phyloP scores from a whole-genome alignment of 148 eudicot species.

The Hydrangea macrophylla region DNA sequence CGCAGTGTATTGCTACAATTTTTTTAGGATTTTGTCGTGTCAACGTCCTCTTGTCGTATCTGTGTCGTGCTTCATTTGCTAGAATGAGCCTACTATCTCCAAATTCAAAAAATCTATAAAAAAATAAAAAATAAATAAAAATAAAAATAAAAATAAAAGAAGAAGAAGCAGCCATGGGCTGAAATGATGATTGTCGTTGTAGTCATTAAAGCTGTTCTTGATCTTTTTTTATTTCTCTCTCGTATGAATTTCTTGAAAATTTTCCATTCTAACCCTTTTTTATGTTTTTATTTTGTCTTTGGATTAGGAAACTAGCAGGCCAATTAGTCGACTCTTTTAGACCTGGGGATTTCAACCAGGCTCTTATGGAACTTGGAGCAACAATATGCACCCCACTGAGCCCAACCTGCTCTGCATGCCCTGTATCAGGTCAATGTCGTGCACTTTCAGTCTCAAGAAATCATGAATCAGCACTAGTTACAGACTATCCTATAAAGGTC shows the following conservation, averaged over 20 bases:
- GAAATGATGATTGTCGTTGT: neutral
- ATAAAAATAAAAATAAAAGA: too few species aligned
- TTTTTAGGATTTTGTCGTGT: too few species aligned
- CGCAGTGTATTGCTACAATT: too few species aligned
- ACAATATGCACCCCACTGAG: constrained; percentile 63
- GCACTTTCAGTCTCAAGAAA: constrained; percentile 53
- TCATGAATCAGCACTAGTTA: constrained; percentile 44
- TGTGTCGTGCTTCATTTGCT: too few species aligned
- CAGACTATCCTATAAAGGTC: constrained; percentile 81
- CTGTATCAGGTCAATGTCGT: constrained; percentile 63
- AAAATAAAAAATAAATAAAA: too few species aligned
- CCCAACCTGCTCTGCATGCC: constrained; percentile 74
- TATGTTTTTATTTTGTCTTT: constrained; percentile 6
- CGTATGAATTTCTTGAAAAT: neutral
- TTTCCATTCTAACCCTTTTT: neutral
- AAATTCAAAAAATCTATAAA: too few species aligned
- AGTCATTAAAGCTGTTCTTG: neutral
- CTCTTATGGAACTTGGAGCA: constrained; percentile 98
- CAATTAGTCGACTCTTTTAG: constrained; percentile 81
- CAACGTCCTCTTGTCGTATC: too few species aligned
- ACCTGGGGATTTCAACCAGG: constrained; percentile 97
- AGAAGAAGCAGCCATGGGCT: too few species aligned
- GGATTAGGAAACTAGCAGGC: constrained; percentile 72
- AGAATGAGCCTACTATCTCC: too few species aligned
- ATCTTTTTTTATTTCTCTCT: neutral